Conservation (phyloP, 1,139 yeast species). For the Suhomyces coccinellae region DNA sequence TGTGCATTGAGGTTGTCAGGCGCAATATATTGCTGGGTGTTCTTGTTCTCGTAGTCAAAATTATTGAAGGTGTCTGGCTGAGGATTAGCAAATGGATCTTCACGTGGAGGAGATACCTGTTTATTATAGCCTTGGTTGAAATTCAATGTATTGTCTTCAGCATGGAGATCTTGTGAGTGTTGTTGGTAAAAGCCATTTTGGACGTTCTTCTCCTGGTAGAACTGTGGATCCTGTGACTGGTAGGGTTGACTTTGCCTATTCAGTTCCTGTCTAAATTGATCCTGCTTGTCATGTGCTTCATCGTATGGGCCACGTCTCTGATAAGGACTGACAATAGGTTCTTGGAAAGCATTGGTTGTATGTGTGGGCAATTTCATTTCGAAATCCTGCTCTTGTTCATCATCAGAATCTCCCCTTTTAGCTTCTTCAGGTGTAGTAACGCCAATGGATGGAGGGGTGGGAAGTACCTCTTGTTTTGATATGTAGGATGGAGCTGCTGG, state of each 20-base stretch:
- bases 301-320: slow-evolving; percentile 26
- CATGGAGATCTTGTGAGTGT: slow-evolving; percentile 3
- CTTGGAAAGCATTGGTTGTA: slow-evolving; percentile 34
- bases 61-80: slow-evolving; percentile 22
- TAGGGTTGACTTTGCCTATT: slow-evolving; percentile 14
- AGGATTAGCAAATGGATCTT: slow-evolving; percentile 12
- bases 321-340: slow-evolving; percentile 34
- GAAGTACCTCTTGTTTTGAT: slow-evolving; percentile 6
- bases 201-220: slow-evolving; percentile 8
- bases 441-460: slow-evolving; percentile 15
- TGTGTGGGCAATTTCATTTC: slow-evolving; percentile 38
- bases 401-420: slow-evolving; percentile 21
- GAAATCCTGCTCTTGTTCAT: slow-evolving; percentile 27
- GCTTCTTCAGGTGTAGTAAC: slow-evolving; percentile 6
- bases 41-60: slow-evolving; percentile 34
- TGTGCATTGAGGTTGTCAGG: slow-evolving; percentile 15
- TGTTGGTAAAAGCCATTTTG: slow-evolving; percentile 12
- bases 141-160: not conserved
- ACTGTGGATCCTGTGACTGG: not conserved
- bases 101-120: not conserved
- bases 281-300: slow-evolving; percentile 15
- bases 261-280: slow-evolving; percentile 12
- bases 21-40: slow-evolving; percentile 19
- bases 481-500: slow-evolving; percentile 1
- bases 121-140: slow-evolving; percentile 7